Evolutionary conservation across 805 yeast species (phyloP).

Genomic region (Metschnikowia lachancei): DNA sequence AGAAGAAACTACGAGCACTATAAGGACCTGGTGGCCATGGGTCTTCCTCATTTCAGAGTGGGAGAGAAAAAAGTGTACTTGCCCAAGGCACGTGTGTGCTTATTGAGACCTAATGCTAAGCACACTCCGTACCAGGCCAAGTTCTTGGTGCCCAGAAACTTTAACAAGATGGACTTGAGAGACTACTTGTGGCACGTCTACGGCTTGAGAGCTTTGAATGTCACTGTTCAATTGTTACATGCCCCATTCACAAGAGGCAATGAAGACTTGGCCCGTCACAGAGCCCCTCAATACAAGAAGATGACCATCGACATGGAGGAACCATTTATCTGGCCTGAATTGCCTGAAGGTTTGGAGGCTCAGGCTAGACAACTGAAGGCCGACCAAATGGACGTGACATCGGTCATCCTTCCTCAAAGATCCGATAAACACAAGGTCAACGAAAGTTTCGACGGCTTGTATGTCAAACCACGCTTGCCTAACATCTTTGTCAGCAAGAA

Average conservation of each 20-base stretch:
- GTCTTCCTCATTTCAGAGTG: slow-evolving; percentile 74
- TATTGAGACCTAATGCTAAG: slow-evolving; percentile 89
- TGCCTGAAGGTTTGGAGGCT: slow-evolving; percentile 37
- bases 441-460: slow-evolving; percentile 71
- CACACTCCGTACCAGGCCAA: slow-evolving; percentile 97
- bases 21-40: slow-evolving; percentile 54
- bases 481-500: slow-evolving; percentile 36
- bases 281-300: slow-evolving; percentile 81
- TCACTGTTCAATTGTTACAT: slow-evolving; percentile 82
- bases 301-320: slow-evolving; percentile 96
- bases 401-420: slow-evolving; percentile 52
- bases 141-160: slow-evolving; percentile 88
- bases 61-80: slow-evolving; percentile 78
- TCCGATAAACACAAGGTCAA: slow-evolving; percentile 69
- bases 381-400: slow-evolving; percentile 52
- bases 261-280: slow-evolving; percentile 62
- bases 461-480: slow-evolving; percentile 43
- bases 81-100: slow-evolving; percentile 79
- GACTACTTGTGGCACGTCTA: slow-evolving; percentile 90
- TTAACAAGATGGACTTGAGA: slow-evolving; percentile 90
- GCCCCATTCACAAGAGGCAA: slow-evolving; percentile 57
- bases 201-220: slow-evolving; percentile 83
- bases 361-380: slow-evolving; percentile 38
- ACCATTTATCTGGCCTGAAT: slow-evolving; percentile 93
- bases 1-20: slow-evolving; percentile 38